Base-by-base conservation (phyloP, 225 moss, liverwort and hornwort genomes). In the Anthoceros angustus region DNA sequence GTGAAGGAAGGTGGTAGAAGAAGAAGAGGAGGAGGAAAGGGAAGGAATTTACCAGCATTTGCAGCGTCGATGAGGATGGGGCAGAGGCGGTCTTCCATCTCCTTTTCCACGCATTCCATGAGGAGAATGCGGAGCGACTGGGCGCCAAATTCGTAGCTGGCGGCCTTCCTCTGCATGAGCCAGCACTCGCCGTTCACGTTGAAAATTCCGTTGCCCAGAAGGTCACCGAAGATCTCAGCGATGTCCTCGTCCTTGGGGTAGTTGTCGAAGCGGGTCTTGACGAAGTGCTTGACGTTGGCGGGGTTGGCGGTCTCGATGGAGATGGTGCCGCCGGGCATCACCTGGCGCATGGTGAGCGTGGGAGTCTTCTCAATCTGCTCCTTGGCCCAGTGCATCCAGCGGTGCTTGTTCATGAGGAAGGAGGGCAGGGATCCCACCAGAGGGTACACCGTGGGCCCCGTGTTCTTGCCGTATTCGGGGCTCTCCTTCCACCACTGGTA, bases 121-220 rank as follows among this genome's bases (percentile, higher is more conserved):
- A 68, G 64, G 39, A 75, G 73, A 26, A 66, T 74, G 0, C 72
- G 72, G 42, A 78, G 40, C 0, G 76, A 78, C 2, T 70, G 72
- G 2, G 72, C 69, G 0, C 70, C 75, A 61, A 84, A 81, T 43
- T 81, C 84, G 39, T 66, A 60, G 49, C 72, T 79, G 3, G 84
- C 84, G 12, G 80, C 71, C 61, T 78, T 73, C 14, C 79, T 65
- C 61, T 83, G 75, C 41, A 77, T 62, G 43, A 68, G 78, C 84
- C 84, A 84, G 6, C 46, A 48, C 18, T 74, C 70, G 23, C 76
- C 80, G 40, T 84, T 72, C 2, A 62, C 75, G 15, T 76, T 80
- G 72, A 84, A 76, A 66, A 84, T 80, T 38, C 84, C 84, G 25
- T 75, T 24, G 11, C 78, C 81, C 0, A 81, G 69, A 66, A 84